Percentiles rank a stretch among this genome's conserved stretches.
phyloP scores from a whole-genome alignment of 1,139 yeast genomes.

The Spathaspora jeffriesii region DNA sequence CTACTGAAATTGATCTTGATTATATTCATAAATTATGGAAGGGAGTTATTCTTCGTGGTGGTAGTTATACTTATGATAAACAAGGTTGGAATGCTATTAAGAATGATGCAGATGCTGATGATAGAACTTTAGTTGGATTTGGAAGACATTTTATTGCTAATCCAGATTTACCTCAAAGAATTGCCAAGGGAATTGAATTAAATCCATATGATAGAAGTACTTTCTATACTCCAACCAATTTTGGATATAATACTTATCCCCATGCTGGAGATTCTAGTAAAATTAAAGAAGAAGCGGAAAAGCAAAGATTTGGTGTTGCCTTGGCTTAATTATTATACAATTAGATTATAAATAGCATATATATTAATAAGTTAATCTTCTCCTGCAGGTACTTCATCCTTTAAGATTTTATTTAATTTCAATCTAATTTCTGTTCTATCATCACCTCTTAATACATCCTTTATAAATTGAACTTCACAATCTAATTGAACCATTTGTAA shows the following conservation, averaged over 20 bases:
- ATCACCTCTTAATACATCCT: constrained; percentile 84
- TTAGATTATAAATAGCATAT: neutral
- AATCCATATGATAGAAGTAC: constrained; percentile 26
- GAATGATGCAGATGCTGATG: constrained; percentile 28
- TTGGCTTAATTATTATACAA: constrained; percentile 5
- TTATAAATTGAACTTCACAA: constrained; percentile 78
- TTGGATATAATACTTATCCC: constrained; percentile 27
- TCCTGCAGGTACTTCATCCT: constrained; percentile 97
- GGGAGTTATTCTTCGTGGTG: constrained; percentile 49
- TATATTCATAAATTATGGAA: constrained; percentile 46
- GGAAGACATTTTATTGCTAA: constrained; percentile 52
- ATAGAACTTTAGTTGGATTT: constrained; percentile 43
- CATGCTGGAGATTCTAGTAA: constrained; percentile 9
- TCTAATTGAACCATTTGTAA: constrained; percentile 96
- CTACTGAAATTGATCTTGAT: constrained; percentile 14
- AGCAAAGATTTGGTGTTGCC: constrained; percentile 10
- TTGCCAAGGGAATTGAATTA: constrained; percentile 41
- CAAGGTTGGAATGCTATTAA: constrained; percentile 17
- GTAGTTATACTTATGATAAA: constrained; percentile 32
- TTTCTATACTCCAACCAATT: constrained; percentile 21
- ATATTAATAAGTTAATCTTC: constrained; percentile 57
- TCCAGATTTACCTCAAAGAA: constrained; percentile 52
- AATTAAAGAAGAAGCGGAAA: constrained; percentile 16
- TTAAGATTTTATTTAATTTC: constrained; percentile 68
- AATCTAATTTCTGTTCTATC: constrained; percentile 78